These are phyloP conservation scores for Fusarium temperatum DNA, from an alignment of 2,329 filamentous ascomycete species.

Conservation along the genomic window DNA sequence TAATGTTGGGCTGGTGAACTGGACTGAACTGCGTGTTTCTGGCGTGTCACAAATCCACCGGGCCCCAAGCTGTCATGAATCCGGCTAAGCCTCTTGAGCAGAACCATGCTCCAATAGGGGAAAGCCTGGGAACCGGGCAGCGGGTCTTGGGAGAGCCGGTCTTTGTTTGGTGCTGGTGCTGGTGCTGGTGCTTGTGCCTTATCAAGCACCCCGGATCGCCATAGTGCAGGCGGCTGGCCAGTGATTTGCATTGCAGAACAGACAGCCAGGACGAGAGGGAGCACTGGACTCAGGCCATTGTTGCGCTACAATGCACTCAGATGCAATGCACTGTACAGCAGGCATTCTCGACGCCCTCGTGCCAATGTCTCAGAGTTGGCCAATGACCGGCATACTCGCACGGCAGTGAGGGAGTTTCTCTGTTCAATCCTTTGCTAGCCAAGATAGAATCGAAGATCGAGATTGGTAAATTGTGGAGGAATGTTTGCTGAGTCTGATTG, in stretches of 20 bases:
- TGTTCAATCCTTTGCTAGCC: constrained; percentile 10
- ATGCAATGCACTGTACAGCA: neutral
- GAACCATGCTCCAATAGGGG: constrained; percentile 27
- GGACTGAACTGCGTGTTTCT: constrained; percentile 13
- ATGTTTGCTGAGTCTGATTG: constrained; percentile 29
- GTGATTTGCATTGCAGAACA: neutral
- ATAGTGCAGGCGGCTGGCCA: constrained; percentile 29
- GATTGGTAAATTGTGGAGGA: constrained; percentile 37
- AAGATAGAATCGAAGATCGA: constrained; percentile 33
- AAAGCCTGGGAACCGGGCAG: constrained; percentile 15
- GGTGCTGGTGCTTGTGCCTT: constrained; percentile 18
- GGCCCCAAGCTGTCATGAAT: constrained; percentile 38
- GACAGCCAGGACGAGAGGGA: neutral
- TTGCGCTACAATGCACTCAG: neutral
- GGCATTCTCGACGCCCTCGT: constrained; percentile 5
- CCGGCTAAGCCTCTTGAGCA: constrained; percentile 27
- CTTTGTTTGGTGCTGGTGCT: constrained; percentile 6
- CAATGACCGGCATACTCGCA: constrained; percentile 15
- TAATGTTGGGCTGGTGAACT: constrained; percentile 18
- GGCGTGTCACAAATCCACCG: constrained; percentile 26
- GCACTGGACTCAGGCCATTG: constrained; percentile 2
- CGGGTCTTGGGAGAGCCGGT: constrained; percentile 20
- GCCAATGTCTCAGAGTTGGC: constrained; percentile 24
- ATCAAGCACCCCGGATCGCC: constrained; percentile 41
- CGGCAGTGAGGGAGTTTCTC: constrained; percentile 25